Evolutionary conservation across 2,329 filamentous ascomycete genomes (phyloP), one percentile per base, ranked within the genome.

Genomic region (Endoconidiophora laricicola): DNA sequence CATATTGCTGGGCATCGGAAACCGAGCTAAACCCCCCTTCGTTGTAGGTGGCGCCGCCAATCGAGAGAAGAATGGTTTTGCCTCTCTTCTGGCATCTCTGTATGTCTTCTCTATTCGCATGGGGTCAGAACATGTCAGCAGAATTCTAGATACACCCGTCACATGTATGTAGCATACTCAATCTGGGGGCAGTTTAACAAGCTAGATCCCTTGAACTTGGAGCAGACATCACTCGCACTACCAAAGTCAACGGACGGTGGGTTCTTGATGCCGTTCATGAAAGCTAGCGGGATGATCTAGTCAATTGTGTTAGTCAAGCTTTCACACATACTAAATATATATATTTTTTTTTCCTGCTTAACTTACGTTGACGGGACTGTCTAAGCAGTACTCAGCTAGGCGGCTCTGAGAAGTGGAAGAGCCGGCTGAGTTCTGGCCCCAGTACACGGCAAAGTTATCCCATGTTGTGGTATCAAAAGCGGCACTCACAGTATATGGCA

Each of bases 371-470:
- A 74, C 60, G 48, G 73, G 60, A 10, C 63, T 61, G 55, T 72
- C 71, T 50, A 69, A 61, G 58, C 78, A 82, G 61, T 82, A 83
- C 48, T 69, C 61, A 2, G 69, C 65, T 3, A 83, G 65, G 3
- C 72, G 65, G 55, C 74, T 65, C 60, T 83, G 79, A 2, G 68
- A 65, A 16, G 64, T 55, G 6, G 63, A 55, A 2, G 69, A 69
- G 16, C 58, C 62, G 3, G 65, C 65, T 20, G 48, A 42, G 37
- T 49, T 49, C 62, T 57, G 62, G 66, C 78, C 80, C 79, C 79
- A 84, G 61, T 84, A 84, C 1, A 82, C 67, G 23, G 73, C 78
- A 49, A 83, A 59, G 57, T 81, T 83, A 46, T 61, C 66, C 2
- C 59, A 57, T 1, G 58, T 57, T 1, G 58, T 58, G 3, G 71